These are phyloP conservation scores for Nyssa sinensis DNA, from an alignment of 148 eudicot species.

Conservation along the genomic window DNA sequence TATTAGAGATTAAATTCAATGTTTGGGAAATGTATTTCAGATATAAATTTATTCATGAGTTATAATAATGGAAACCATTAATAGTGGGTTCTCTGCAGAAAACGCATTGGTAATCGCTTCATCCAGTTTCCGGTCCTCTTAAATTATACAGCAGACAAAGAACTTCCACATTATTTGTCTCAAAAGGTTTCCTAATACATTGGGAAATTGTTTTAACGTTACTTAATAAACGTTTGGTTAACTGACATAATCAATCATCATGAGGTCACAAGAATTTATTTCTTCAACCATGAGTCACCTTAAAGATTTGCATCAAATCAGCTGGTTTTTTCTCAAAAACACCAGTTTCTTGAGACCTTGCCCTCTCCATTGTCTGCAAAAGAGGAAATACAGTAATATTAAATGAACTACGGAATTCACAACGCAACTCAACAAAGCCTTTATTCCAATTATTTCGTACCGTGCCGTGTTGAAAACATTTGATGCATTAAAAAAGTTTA, in stretches of 20 bases:
- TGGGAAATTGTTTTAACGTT: not conserved
- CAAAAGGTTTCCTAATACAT: not conserved
- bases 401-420: not conserved
- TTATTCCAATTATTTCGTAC: too few species aligned
- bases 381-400: slow-evolving; percentile 16
- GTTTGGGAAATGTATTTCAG: not conserved
- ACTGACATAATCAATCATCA: not conserved
- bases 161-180: not conserved
- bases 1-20: not conserved
- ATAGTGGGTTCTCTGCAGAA: not conserved
- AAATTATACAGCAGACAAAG: not conserved
- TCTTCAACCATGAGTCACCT: slow-evolving; percentile 40
- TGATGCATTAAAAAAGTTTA: too few species aligned
- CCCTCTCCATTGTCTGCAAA: slow-evolving; percentile 95
- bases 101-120: not conserved
- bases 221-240: not conserved
- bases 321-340: slow-evolving; percentile 79
- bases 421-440: too few species aligned
- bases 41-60: not conserved
- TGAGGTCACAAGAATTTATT: not conserved
- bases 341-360: slow-evolving; percentile 79
- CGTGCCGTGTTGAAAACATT: too few species aligned
- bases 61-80: not conserved
- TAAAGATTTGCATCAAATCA: slow-evolving; percentile 86
- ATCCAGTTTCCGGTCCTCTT: not conserved